A percentile compares a stretch with the other conserved stretches of the same genome.
Evolutionary conservation across 2,329 filamentous ascomycete genomes (phyloP).

Genomic region (Lasiodiplodia gonubiensis): DNA sequence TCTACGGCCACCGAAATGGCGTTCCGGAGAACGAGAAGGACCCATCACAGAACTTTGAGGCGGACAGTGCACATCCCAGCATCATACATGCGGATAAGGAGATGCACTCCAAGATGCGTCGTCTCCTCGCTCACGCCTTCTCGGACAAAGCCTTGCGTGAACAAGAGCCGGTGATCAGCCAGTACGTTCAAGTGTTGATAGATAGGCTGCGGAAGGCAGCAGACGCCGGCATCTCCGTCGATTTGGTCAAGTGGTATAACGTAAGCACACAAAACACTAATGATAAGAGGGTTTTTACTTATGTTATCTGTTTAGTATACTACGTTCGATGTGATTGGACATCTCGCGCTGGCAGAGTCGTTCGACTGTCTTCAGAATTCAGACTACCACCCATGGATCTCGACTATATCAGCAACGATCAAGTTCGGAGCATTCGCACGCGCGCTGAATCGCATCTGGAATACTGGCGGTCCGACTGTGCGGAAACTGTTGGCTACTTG

Average conservation of each 20-base stretch:
- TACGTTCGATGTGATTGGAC: too few relatives aligned
- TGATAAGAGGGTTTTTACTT: too few relatives aligned
- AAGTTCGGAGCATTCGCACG: too few relatives aligned
- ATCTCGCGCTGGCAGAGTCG: too few relatives aligned
- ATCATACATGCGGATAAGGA: background rate
- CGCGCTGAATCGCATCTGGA: too few relatives aligned
- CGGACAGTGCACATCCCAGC: slow-evolving; percentile 23
- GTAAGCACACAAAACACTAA: background rate
- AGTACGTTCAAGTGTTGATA: background rate
- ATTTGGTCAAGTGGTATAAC: background rate
- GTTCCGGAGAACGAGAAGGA: slow-evolving; percentile 7
- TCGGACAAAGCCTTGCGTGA: background rate
- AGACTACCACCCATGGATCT: too few relatives aligned
- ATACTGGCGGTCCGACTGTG: too few relatives aligned
- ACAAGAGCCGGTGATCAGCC: background rate
- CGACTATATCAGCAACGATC: too few relatives aligned
- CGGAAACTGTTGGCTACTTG: too few relatives aligned
- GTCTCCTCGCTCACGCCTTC: background rate
- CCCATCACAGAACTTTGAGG: slow-evolving; percentile 4
- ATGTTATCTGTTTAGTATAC: too few relatives aligned
- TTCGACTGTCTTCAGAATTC: too few relatives aligned
- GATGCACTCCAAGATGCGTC: background rate
- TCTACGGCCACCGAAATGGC: slow-evolving; percentile 16
- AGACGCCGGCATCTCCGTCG: background rate
- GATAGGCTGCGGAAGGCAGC: background rate